Evolutionary conservation across 345 rosid genomes (phyloP), one percentile per base, ranked within the genome.

Genomic region (Aquilaria sinensis): DNA sequence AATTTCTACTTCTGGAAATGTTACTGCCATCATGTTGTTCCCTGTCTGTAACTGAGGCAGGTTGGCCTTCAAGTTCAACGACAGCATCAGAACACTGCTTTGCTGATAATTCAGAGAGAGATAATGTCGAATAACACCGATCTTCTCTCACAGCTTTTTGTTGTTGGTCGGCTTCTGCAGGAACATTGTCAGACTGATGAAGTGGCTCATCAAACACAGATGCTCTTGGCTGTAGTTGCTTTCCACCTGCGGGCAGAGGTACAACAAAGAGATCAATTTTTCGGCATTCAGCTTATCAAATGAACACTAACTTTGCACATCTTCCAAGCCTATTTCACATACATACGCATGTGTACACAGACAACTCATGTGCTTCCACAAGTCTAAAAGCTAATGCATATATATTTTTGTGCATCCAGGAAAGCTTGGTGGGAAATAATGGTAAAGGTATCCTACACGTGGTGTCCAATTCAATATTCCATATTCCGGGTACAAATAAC

Each of bases 81-180:
- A 23, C 23, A 23, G 23, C 23, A 51, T 32, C 65, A 33, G 10
- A 10, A 6, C 23, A 45, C 54, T 53, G 30, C 54, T 23, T 13
- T 9, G 51, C 13, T 15, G 9, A 29, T 41, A 43, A 51, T 15
- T 9, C 49, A 53, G 51, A 33, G 53, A 53, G 37, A 13, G 58
- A 53, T 53, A 29, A 41, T 33, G 3, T 31, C 2, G 12, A 47
- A 29, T 16, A 11, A 41, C 33, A 12, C 10, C 1, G 51, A 12
- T 12, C 53, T 29, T 51, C 58, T 53, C 53, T 13, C 13, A 13
- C 41, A 48, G 13, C 13, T 9, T 8, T 52, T 52, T 62, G 15
- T 15, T 62, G 32, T 12, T 47, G 47, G 33, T 62, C 57, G 3
- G 23, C 65, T 62, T 15, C 12, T 34, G 57, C 29, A 63, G 51